Evolutionary conservation across 371 early-diverging fungal genomes (phyloP), one percentile per base, ranked within the genome.

Genomic region (Saksenaea vasiformis): DNA sequence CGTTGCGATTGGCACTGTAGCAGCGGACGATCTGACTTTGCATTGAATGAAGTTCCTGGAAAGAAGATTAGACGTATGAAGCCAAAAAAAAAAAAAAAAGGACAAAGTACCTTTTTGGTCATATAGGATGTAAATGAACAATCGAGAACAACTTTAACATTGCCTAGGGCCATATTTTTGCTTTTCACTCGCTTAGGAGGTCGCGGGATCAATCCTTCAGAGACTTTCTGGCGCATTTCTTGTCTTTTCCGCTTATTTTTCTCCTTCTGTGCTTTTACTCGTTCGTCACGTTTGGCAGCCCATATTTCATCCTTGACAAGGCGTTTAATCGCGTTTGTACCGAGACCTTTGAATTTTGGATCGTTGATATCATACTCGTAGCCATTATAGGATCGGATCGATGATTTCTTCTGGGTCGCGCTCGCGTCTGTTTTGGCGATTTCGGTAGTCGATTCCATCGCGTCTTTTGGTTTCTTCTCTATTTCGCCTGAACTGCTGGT

Each of bases 51-150:
- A 88, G 74, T 62, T 92, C 90, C 79, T 83, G 65, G 15, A 19
- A 34, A 24, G 19, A 54, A 28, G 28, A 22, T 56, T 31, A 47
- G 1, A 13, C 0, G 26, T 10, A 44, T 13, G 44, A 26, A 4
- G 39, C 54, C 8, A 58, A 62, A 34, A 47, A 54, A 28, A 53
- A 26, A 10, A 14, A 58, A 28, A 38, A n/a, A 13, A 24, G 2
- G 1, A 14, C 53, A 36, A 31, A 31, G 7, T 79, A 84, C 91
- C 73, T 87, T 90, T 10, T 87, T 86, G 11, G 62, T 75, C 95
- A 95, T 95, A 51, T 84, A 76, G 17, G 86, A 81, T 51, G 93
- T 91, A 75, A 91, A 93, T 1, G 85, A 77, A 80, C 89, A 86
- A 67, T 93, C 94, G 14, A 93, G 71, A 0, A 91, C 82, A 34